These are phyloP conservation scores for Coprinellus micaceus DNA, from an alignment of 768 basidiomycete species.

Conservation along the genomic window DNA sequence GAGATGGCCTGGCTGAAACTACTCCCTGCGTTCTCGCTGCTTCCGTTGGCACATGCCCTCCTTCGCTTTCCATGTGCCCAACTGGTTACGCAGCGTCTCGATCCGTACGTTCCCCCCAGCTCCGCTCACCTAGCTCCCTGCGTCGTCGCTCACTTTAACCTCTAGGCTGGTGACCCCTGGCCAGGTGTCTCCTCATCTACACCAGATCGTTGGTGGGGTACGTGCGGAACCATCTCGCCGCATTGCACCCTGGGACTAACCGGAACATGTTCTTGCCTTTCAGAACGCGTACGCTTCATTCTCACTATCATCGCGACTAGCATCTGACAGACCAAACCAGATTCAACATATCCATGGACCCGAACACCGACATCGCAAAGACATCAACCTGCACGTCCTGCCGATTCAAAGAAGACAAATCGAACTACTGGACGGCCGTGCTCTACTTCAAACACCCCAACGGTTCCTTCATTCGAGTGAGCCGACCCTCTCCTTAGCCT, in stretches of 20 bases:
- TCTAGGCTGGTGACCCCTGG: constrained; percentile 8
- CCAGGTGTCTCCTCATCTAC: constrained; percentile 7
- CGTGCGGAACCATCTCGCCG: not conserved
- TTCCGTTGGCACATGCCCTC: not conserved
- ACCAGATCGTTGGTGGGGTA: constrained; percentile 12
- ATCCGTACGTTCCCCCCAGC: constrained; percentile 7
- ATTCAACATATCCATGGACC: constrained; percentile 3
- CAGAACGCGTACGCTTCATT: constrained; percentile 8
- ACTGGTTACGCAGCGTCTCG: constrained; percentile 8
- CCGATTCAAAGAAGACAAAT: constrained; percentile 3
- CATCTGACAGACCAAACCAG: not conserved
- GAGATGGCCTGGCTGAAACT: not conserved
- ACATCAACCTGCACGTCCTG: constrained; percentile 1
- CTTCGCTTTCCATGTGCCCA: constrained; percentile 10
- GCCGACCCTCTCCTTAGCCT: not conserved
- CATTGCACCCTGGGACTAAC: not conserved
- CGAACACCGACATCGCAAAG: constrained; percentile 2
- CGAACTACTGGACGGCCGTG: constrained; percentile 5
- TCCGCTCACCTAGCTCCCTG: too few species aligned
- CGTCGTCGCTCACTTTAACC: not conserved
- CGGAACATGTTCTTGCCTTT: not conserved
- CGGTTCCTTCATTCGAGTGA: constrained; percentile 2
- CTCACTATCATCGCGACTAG: not conserved
- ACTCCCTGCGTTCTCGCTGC: not conserved
- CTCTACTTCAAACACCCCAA: constrained; percentile 1